Evolutionary conservation across 352 stramenopile genomes (phyloP).

Genomic region (Aphanomyces astaci): DNA sequence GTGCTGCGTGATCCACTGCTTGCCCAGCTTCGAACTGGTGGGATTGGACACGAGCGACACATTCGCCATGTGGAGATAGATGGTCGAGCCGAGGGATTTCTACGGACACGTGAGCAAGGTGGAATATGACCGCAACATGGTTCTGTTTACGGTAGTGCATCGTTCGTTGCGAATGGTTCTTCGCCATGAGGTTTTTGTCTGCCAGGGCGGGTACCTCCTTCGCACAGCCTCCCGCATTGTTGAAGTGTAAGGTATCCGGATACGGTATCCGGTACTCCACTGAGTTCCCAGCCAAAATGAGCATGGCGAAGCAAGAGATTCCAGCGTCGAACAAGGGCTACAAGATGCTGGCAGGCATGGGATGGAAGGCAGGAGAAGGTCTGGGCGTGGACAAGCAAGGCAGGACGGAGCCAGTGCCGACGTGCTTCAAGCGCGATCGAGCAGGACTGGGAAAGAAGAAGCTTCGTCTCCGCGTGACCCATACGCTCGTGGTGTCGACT

Average conservation of each 20-base stretch:
- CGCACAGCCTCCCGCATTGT: neutral
- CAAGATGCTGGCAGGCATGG: constrained; percentile 10
- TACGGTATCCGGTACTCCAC: neutral
- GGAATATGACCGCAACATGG: too few species aligned
- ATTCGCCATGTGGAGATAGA: too few species aligned
- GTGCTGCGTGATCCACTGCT: too few species aligned
- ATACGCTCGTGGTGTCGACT: neutral
- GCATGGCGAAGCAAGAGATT: neutral
- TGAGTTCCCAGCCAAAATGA: neutral
- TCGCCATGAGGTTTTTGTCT: too few species aligned
- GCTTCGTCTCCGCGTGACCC: neutral
- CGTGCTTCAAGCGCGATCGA: constrained; percentile 11
- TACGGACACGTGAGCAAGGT: too few species aligned
- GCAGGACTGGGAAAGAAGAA: neutral
- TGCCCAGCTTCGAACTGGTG: too few species aligned
- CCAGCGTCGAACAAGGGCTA: neutral
- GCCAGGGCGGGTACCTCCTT: too few species aligned
- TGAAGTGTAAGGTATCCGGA: neutral
- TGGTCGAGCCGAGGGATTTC: too few species aligned
- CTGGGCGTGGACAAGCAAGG: constrained; percentile 12
- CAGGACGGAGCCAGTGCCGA: neutral
- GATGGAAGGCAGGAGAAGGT: constrained; percentile 16
- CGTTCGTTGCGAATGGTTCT: too few species aligned
- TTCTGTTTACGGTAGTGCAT: too few species aligned
- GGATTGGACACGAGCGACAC: too few species aligned